phyloP scores from a whole-genome alignment of 169 alveolate genomes.

The Plasmodium gaboni region DNA sequence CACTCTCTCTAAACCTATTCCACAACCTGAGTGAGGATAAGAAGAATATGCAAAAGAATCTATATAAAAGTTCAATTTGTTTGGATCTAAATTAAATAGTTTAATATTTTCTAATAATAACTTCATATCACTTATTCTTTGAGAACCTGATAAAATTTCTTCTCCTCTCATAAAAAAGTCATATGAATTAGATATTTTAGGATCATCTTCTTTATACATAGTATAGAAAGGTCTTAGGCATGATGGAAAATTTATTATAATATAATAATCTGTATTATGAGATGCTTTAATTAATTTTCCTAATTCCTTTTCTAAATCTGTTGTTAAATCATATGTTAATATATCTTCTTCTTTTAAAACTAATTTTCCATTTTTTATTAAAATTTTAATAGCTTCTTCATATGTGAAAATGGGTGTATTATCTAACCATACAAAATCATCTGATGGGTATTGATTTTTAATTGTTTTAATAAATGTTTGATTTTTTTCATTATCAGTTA shows the following conservation, averaged over 20 bases:
- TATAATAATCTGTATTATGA: slow-evolving; percentile 97
- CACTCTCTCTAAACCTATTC: slow-evolving; percentile 99
- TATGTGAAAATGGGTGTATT: slow-evolving; percentile 72
- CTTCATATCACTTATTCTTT: slow-evolving; percentile 98
- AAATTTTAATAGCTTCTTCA: slow-evolving; percentile 85
- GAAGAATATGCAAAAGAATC: slow-evolving; percentile 98
- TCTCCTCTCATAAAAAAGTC: slow-evolving; percentile 99
- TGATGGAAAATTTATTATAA: slow-evolving; percentile 97
- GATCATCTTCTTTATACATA: slow-evolving; percentile 93
- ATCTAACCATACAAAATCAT: slow-evolving; percentile 52
- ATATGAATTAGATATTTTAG: slow-evolving; percentile 93
- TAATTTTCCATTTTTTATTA: slow-evolving; percentile 80
- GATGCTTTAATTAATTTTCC: slow-evolving; percentile 95
- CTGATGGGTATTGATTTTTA: slow-evolving; percentile 74
- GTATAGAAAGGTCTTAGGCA: slow-evolving; percentile 99
- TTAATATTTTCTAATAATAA: slow-evolving; percentile 88
- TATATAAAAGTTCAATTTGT: slow-evolving; percentile 93
- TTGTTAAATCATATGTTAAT: slow-evolving; percentile 91
- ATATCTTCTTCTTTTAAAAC: slow-evolving; percentile 88
- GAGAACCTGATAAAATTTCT: slow-evolving; percentile 99
- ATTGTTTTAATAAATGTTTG: slow-evolving; percentile 32
- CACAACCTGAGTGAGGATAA: slow-evolving; percentile 99
- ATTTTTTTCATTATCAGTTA: slow-evolving; percentile 76
- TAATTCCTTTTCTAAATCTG: slow-evolving; percentile 96
- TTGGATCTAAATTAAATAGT: slow-evolving; percentile 91